Percentiles rank a stretch among this genome's conserved stretches.
Conservation (phyloP, 1,284 basidiomycete species). For the Tremellales sp. region DNA sequence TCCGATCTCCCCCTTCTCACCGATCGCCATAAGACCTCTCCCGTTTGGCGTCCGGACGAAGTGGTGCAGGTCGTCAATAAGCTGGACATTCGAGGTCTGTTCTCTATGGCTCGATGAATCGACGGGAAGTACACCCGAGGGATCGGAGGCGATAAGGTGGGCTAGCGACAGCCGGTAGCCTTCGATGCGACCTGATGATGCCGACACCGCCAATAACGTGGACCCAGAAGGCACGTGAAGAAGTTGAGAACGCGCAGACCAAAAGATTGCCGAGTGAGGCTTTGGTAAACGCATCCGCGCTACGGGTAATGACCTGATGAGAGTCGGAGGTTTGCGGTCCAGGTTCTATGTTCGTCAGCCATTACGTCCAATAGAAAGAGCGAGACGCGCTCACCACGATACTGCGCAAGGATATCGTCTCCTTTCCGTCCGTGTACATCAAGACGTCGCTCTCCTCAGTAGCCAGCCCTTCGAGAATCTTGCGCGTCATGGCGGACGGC, state of each 20-base stretch:
- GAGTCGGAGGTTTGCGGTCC: conserved; percentile 79
- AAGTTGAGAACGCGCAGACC: conserved; percentile 50
- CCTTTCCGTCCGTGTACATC: conserved; percentile 60
- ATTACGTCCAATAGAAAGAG: background rate
- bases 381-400: conserved; percentile 60
- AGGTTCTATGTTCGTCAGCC: conserved; percentile 62
- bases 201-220: conserved; percentile 7
- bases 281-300: conserved; percentile 61
- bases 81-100: conserved; percentile 20
- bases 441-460: conserved; percentile 75
- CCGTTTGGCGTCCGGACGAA: conserved; percentile 48
- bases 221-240: conserved; percentile 11
- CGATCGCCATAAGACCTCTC: conserved; percentile 38
- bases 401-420: conserved; percentile 62
- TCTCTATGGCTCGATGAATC: conserved; percentile 2
- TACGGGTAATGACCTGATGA: conserved; percentile 70
- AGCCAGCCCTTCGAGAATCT: conserved; percentile 32
- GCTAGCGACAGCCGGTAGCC: conserved; percentile 16
- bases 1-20: conserved; percentile 33
- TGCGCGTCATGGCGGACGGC: conserved; percentile 43
- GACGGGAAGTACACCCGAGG: conserved; percentile 6
- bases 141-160: conserved; percentile 18
- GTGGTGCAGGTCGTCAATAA: conserved; percentile 24
- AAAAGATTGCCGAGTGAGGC: conserved; percentile 57
- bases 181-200: conserved; percentile 8